Conservation (phyloP, 2,329 filamentous ascomycete species). For the Alternaria sp. region DNA sequence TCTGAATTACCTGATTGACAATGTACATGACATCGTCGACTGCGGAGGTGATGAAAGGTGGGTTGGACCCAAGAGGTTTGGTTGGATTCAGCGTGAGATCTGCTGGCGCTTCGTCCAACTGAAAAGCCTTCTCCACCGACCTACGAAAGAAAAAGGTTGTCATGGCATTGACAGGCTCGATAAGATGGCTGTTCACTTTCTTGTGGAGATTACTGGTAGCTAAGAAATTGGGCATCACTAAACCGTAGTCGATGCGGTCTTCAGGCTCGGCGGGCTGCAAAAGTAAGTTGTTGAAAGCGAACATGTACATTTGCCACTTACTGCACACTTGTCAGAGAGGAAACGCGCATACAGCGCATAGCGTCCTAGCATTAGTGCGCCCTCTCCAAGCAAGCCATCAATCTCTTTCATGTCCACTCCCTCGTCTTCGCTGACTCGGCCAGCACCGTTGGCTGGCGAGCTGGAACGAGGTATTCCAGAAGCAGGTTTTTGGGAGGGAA, state of each 20-base stretch:
- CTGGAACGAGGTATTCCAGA: slow-evolving; percentile 72
- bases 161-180: slow-evolving; percentile 86
- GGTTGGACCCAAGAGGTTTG: slow-evolving; percentile 75
- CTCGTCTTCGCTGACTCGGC: slow-evolving; percentile 82
- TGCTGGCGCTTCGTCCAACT: slow-evolving; percentile 86
- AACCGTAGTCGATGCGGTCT: slow-evolving; percentile 62
- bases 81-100: slow-evolving; percentile 80
- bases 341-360: slow-evolving; percentile 96
- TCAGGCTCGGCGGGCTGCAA: slow-evolving; percentile 50
- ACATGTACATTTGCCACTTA: slow-evolving; percentile 55
- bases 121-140: slow-evolving; percentile 96
- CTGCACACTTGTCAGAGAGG: slow-evolving; percentile 83
- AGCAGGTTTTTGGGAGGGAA: slow-evolving; percentile 72
- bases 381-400: slow-evolving; percentile 85
- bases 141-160: slow-evolving; percentile 96
- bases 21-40: slow-evolving; percentile 99
- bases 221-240: slow-evolving; percentile 77
- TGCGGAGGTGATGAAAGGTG: slow-evolving; percentile 91
- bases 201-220: slow-evolving; percentile 78
- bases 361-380: slow-evolving; percentile 87
- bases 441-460: slow-evolving; percentile 71
- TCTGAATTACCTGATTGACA: slow-evolving; percentile 87
- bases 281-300: slow-evolving; percentile 22
- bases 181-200: slow-evolving; percentile 78
- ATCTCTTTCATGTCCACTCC: slow-evolving; percentile 96